Evolutionary conservation across 805 yeast genomes (phyloP).

Genomic region (Myxozyma monticola): DNA sequence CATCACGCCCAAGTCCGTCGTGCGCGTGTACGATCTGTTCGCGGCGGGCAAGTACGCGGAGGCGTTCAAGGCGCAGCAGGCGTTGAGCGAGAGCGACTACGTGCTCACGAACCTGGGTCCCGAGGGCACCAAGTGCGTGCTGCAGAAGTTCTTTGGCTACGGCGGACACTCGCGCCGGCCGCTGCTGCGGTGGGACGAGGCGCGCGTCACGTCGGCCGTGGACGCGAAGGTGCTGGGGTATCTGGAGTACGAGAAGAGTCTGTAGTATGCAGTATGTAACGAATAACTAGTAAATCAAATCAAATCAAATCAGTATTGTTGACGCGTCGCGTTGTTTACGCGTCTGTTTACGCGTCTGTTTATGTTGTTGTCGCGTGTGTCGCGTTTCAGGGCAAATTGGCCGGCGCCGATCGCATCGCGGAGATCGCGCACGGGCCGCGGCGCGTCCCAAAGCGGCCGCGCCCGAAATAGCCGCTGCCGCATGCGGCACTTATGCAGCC

Average conservation of each 20-base stretch:
- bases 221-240: conserved; percentile 1
- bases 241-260: conserved; percentile 10
- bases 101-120: conserved; percentile 27
- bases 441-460: background rate
- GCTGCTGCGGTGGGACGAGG: conserved; percentile 5
- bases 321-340: background rate
- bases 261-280: background rate
- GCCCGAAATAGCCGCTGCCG: no score
- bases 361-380: no score
- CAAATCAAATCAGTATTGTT: no score
- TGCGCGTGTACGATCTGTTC: conserved; percentile 40
- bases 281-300: background rate
- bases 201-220: conserved; percentile 1
- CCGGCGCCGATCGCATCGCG: no score
- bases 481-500: background rate
- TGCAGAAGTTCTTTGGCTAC: conserved; percentile 25
- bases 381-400: no score
- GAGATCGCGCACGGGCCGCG: no score
- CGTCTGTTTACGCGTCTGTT: no score
- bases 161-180: conserved; percentile 30
- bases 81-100: conserved; percentile 49
- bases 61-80: conserved; percentile 48
- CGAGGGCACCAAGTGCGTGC: conserved; percentile 31
- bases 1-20: conserved; percentile 53
- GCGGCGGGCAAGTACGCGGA: conserved; percentile 45